These are phyloP conservation scores for Camelina hispida DNA, from an alignment of 345 rosid genomes.

Conservation along the genomic window DNA sequence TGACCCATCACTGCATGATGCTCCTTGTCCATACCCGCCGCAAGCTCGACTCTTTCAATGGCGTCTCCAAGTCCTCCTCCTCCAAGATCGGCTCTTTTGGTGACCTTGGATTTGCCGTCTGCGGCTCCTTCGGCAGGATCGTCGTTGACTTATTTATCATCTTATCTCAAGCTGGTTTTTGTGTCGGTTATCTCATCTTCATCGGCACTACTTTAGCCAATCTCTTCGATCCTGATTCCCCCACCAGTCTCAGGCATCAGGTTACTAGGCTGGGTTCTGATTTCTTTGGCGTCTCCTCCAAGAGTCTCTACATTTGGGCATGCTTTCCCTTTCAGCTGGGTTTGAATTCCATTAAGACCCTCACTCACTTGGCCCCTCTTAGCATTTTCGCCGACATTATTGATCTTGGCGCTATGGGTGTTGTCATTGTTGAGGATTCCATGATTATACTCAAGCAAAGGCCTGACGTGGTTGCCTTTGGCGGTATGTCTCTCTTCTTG, in stretches of 20 bases:
- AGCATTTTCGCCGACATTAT: conserved; percentile 92
- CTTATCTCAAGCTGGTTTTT: conserved; percentile 81
- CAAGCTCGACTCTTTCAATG: conserved; percentile 60
- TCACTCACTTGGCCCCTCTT: conserved; percentile 88
- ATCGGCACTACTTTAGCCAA: conserved; percentile 64
- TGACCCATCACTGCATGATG: conserved; percentile 80
- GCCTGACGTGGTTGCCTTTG: conserved; percentile 61
- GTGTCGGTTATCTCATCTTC: conserved; percentile 83
- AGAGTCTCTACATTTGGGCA: conserved; percentile 68
- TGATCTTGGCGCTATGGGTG: conserved; percentile 79
- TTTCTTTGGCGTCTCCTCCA: conserved; percentile 57
- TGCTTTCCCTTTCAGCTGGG: conserved; percentile 88
- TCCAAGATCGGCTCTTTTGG: conserved; percentile 65
- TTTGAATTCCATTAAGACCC: conserved; percentile 66
- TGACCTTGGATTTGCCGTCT: conserved; percentile 78
- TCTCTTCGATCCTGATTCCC: conserved; percentile 45
- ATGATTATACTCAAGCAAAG: conserved; percentile 48
- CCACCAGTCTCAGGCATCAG: conserved; percentile 39
- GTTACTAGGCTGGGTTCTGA: conserved; percentile 42
- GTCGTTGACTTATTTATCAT: conserved; percentile 72
- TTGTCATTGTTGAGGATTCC: conserved; percentile 67
- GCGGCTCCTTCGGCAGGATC: conserved; percentile 68
- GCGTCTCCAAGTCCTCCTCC: conserved; percentile 38
- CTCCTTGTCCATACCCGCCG: conserved; percentile 78
- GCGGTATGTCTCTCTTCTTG: conserved; percentile 64